Base-by-base conservation (phyloP, 306 rosid species). In the Lotus japonicus region DNA sequence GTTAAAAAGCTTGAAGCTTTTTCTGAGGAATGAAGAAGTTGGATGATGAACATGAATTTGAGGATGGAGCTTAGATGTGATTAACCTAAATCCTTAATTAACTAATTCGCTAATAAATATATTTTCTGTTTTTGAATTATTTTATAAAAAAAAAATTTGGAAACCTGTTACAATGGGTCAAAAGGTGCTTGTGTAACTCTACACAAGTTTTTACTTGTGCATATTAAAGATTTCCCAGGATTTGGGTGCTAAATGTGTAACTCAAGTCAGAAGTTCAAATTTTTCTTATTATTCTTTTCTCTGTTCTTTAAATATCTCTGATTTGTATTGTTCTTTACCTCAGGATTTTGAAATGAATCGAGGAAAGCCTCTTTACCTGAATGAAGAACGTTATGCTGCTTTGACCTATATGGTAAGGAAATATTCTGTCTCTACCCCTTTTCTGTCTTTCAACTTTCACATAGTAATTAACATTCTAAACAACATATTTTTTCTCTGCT, bases 361-460 rank as follows among this genome's bases (percentile, higher is more conserved):
- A 77, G 99, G 99, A 75, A 95, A 95, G 70, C 99, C 99, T 8
- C 81, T 95, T 64, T 84, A 84, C 85, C 76, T 95, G 79, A 95
- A 88, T 13, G 88, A 85, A 66, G 99, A 95, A 70, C 96, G 99
- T 48, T 90, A 95, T 76, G 96, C 99, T 74, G 86, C 91, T 71
- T 80, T 95, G 70, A 83, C 87, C 31, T 87, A 95, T 49, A 87
- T 95, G 99, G 99, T 95, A 49, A 78, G 54, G 55, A 54, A 58
- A 59, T 64, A 51, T 54, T 41, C 67, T 17, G 15, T 52, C 44
- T 54, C 13, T 19, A 16, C 4, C 7, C 15, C 52, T 41, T 15
- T 12, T 68, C 33, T 21, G 6, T 21, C 41, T 44, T 64, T 74
- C 6, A 9, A 55, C 48, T 44, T 57, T 61, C 13, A 56, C 42